phyloP scores from a whole-genome alignment of 306 rosid species.

The Calophaca sinica region DNA sequence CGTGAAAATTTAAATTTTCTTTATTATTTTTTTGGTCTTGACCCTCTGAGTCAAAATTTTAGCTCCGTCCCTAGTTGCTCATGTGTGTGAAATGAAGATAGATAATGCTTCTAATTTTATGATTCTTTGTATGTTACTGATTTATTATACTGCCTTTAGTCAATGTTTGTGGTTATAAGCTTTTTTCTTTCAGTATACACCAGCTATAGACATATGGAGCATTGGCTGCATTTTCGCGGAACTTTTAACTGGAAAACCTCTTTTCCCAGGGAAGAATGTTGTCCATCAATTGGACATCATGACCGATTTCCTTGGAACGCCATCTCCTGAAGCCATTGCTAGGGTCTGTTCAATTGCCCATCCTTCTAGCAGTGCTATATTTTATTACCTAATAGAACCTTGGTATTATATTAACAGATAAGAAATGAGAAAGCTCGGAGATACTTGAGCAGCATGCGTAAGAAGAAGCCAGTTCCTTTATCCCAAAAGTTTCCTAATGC shows the following conservation, averaged over 20 bases:
- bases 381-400: constrained; percentile 35
- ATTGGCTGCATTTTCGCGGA: constrained; percentile 98
- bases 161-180: constrained; percentile 34
- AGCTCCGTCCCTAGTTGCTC: not conserved
- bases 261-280: constrained; percentile 98
- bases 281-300: constrained; percentile 97
- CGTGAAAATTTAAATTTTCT: too few species aligned
- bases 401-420: constrained; percentile 58
- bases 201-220: constrained; percentile 99
- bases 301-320: constrained; percentile 97
- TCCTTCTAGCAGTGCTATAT: constrained; percentile 25
- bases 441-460: constrained; percentile 96
- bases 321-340: constrained; percentile 86
- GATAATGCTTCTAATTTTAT: constrained; percentile 7
- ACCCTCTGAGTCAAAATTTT: too few species aligned
- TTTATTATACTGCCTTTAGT: constrained; percentile 29
- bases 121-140: constrained; percentile 10
- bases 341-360: constrained; percentile 66
- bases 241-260: constrained; percentile 97
- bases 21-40: too few species aligned
- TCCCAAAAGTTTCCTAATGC: constrained; percentile 94
- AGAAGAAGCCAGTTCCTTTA: constrained; percentile 89
- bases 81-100: constrained; percentile 42
- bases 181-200: constrained; percentile 74
- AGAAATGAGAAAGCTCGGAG: constrained; percentile 97